Evolutionary conservation across 2,329 filamentous ascomycete genomes (phyloP), one percentile per base, ranked within the genome.

Genomic region (Phaeophleospora eucalypticola): DNA sequence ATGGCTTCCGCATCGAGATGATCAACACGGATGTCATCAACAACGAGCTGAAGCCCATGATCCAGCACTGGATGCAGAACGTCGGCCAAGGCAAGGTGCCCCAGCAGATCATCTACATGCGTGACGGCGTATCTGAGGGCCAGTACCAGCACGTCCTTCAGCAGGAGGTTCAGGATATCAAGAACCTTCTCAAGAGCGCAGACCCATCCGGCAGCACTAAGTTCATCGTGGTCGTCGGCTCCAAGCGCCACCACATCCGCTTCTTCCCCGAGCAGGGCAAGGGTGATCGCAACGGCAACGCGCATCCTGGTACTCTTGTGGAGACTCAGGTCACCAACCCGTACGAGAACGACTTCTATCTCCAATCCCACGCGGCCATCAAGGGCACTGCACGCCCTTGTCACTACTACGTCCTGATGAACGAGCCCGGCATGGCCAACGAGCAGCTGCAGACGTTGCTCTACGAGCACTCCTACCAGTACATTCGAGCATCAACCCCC

Each of bases 391-490:
- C 93, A 15, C 82, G 93, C 1, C 93, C 93, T 0, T 89, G 94
- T 0, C 65, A 68, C 60, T 98, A 98, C 67, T 86, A 91, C 52
- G 85, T 96, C 12, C 82, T 98, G 17, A 65, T 86, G 38, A 93
- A 98, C 63, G 89, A 97, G 65, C 80, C 84, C 43, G 73, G 78
- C 1, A 78, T 87, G 59, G 66, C 75, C 1, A 75, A 84, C 0
- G 82, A 87, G 35, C 77, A 84, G 2, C 74, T 98, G 0, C 87
- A 95, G 61, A 83, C 84, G 46, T 86, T 97, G 79, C 85, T 97
- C 17, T 97, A 97, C 60, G 86, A 95, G 57, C 89, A 96, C 53
- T 95, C 86, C 36, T 98, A 95, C 68, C 89, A 95, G 46, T 98
- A 95, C 62, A 84, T 86, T 45, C 82, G 93, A 14, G 93, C 90